Base-by-base conservation (phyloP, 345 rosid species). In the Iberis pinnata region DNA sequence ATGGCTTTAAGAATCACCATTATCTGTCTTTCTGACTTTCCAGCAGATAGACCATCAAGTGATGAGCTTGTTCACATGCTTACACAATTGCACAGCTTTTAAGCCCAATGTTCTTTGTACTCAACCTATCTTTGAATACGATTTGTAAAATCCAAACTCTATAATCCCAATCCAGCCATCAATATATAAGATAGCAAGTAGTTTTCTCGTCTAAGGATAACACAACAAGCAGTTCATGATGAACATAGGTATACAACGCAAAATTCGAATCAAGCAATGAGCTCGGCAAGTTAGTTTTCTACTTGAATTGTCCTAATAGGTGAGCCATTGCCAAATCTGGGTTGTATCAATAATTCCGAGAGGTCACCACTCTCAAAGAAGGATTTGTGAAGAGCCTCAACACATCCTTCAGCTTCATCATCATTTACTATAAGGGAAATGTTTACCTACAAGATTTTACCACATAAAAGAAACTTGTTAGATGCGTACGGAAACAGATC, bases 41-140 rank as follows among this genome's bases (percentile, higher is more conserved):
- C 98, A 0, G 95, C 84, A 3, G 96, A 90, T 60, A 69, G 98
- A 70, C 96, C 95, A 62, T 87, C 95, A 6, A 84, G 93, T 42
- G 95, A 90, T 35, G 98, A 90, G 63, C 96, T 90, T 37, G 98
- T 84, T 18, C 78, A 78, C 51, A 84, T 87, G 95, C 81, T 90
- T 53, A 87, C 96, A 43, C 98, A 84, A 65, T 70, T 90, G 60
- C 95, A 87, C 69, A 90, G 98, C 67, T 90, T 87, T 73, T 90
- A 67, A 58, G 3, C 12, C 18, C 3, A 39, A 16, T 53, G 53
- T 67, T 52, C 43, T 31, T 58, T 51, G 58, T 36, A 43, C 12
- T 25, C 50, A 36, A 54, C 5, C 12, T 51, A 14, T 58, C 35
- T 57, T 47, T 50, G 6, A 41, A n/a, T 18, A 26, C 26, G 19